These are phyloP conservation scores for Camillea tinctor DNA, from an alignment of 2,329 filamentous ascomycete genomes.

Conservation along the genomic window DNA sequence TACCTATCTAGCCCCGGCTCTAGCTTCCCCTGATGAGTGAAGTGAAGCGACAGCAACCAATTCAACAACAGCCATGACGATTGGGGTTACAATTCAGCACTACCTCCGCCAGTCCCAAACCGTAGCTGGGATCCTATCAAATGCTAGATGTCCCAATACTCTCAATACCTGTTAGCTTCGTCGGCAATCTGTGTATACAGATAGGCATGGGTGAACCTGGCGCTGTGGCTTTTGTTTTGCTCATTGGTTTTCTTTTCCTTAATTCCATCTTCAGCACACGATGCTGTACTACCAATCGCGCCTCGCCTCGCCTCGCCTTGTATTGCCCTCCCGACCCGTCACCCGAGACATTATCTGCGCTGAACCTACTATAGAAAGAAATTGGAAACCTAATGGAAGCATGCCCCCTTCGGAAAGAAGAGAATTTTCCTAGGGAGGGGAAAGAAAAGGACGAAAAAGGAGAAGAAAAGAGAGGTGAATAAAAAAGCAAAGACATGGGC, in stretches of 20 bases:
- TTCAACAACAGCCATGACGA: not conserved
- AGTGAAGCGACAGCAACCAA: not conserved
- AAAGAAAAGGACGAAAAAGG: too few species aligned
- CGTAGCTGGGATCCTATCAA: not conserved
- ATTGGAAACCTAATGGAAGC: constrained; percentile 1
- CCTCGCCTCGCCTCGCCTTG: constrained; percentile 10
- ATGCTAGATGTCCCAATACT: not conserved
- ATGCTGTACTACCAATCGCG: not conserved
- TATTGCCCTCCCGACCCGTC: constrained; percentile 1
- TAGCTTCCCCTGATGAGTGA: not conserved
- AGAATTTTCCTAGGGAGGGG: too few species aligned
- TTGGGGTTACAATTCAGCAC: not conserved
- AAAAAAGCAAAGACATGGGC: not conserved
- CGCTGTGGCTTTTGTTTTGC: not conserved
- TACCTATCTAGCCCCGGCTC: not conserved
- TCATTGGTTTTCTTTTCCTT: not conserved
- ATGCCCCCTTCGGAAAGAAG: too few species aligned
- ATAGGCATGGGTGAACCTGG: not conserved
- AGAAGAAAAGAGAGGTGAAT: not conserved
- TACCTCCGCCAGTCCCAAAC: not conserved
- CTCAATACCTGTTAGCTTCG: not conserved
- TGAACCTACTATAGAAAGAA: constrained; percentile 4
- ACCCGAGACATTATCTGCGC: not conserved
- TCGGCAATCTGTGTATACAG: not conserved
- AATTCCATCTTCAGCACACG: not conserved